A percentile compares a stretch with the other conserved stretches of the same genome.
phyloP scores from a whole-genome alignment of 1,139 yeast genomes.

The Pichia sorboxylosa region DNA sequence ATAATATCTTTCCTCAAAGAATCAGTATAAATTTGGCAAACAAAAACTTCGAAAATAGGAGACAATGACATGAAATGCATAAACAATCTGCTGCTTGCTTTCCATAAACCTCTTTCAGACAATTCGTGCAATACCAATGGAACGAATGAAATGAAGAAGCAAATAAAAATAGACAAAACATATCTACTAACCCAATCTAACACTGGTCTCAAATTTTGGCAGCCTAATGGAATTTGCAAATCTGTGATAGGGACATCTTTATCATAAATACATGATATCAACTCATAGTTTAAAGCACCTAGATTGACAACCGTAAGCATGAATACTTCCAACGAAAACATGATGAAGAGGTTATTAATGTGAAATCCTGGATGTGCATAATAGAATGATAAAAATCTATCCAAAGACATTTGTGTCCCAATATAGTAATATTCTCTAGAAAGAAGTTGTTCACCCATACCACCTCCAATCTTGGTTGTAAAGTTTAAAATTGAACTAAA shows the following conservation, averaged over 20 bases:
- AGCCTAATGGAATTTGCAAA: conserved; percentile 55
- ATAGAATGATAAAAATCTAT: conserved; percentile 70
- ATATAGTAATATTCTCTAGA: conserved; percentile 76
- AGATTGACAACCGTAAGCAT: conserved; percentile 56
- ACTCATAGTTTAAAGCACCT: conserved; percentile 54
- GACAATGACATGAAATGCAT: conserved; percentile 64
- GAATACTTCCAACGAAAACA: conserved; percentile 62
- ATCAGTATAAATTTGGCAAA: conserved; percentile 71
- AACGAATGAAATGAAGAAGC: conserved; percentile 71
- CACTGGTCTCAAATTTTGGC: conserved; percentile 65
- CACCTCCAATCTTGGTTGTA: conserved; percentile 84
- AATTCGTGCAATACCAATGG: conserved; percentile 74
- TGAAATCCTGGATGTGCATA: conserved; percentile 93
- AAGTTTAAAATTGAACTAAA: conserved; percentile 76
- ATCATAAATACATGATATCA: conserved; percentile 44
- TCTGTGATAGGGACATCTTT: conserved; percentile 49
- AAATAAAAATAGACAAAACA: conserved; percentile 70
- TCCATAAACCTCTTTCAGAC: conserved; percentile 62
- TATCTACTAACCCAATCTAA: conserved; percentile 72
- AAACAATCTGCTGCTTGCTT: conserved; percentile 46
- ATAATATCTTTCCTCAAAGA: conserved; percentile 57
- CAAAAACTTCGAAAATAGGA: conserved; percentile 80
- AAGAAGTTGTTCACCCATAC: conserved; percentile 86
- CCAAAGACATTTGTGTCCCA: conserved; percentile 71
- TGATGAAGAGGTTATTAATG: conserved; percentile 67